Percentiles rank a stretch among this genome's conserved stretches.
Evolutionary conservation across 2,329 filamentous ascomycete genomes (phyloP).

Genomic region (Trichoderma endophyticum): DNA sequence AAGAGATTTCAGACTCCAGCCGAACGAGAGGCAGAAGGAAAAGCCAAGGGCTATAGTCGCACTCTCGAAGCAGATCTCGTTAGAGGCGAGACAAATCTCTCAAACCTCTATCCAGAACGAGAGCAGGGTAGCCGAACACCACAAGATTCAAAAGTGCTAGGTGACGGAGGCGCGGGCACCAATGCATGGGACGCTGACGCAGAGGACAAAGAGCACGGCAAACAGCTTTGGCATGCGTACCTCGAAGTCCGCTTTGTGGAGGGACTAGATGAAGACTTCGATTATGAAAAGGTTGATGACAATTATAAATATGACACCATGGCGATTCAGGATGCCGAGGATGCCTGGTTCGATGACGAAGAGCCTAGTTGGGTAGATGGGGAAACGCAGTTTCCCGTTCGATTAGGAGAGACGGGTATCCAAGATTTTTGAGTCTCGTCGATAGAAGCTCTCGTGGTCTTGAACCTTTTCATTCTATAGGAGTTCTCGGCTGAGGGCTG

Average conservation of each 20-base stretch:
- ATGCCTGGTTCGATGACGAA: slow-evolving; percentile 78
- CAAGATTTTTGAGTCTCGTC: slow-evolving; percentile 61
- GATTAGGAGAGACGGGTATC: slow-evolving; percentile 63
- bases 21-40: slow-evolving; percentile 72
- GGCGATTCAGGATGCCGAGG: slow-evolving; percentile 61
- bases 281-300: slow-evolving; percentile 68
- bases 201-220: slow-evolving; percentile 59
- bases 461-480: background rate
- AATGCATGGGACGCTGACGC: slow-evolving; percentile 31
- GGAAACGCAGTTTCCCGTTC: slow-evolving; percentile 30
- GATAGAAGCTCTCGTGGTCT: background rate
- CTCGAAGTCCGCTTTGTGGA: slow-evolving; percentile 71
- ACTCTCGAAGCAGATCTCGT: slow-evolving; percentile 74
- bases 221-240: slow-evolving; percentile 66
- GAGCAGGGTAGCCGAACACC: background rate
- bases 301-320: slow-evolving; percentile 68
- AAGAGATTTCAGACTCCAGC: slow-evolving; percentile 69
- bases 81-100: slow-evolving; percentile 73
- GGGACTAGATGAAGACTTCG: slow-evolving; percentile 74
- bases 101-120: slow-evolving; percentile 45
- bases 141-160: slow-evolving; percentile 1
- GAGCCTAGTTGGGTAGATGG: slow-evolving; percentile 61
- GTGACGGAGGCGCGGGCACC: slow-evolving; percentile 28
- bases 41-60: slow-evolving; percentile 72
- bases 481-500: background rate